Percentiles rank a stretch among this genome's conserved stretches.
Conservation (phyloP, 306 rosid species). For the Prunus dulcis region DNA sequence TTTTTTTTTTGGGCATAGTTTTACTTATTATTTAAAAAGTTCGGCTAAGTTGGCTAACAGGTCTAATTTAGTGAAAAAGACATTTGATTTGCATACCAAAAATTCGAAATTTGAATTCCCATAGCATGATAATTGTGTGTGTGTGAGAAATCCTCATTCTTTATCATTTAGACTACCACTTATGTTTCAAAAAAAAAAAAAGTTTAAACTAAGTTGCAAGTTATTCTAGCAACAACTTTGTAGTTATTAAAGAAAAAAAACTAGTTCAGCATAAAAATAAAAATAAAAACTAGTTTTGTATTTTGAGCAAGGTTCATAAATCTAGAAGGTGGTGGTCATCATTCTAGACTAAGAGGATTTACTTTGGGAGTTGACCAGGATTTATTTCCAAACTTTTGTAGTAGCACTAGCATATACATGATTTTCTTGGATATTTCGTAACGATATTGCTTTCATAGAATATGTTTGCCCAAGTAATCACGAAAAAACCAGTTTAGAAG, state of each 20-base stretch:
- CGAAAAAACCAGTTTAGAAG: too few relatives aligned
- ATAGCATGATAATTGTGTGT: too few relatives aligned
- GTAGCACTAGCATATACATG: too few relatives aligned
- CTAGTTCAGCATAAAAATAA: too few relatives aligned
- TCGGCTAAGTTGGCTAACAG: background rate
- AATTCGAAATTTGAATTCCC: fast-evolving
- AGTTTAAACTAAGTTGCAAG: background rate
- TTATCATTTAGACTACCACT: too few relatives aligned
- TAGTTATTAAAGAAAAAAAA: background rate
- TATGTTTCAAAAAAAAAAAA: too few relatives aligned
- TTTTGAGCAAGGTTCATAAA: background rate
- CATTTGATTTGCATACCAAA: fast-evolving
- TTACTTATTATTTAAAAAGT: background rate
- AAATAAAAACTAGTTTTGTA: background rate
- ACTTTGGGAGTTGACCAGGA: background rate
- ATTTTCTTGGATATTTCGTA: too few relatives aligned
- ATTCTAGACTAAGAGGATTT: background rate
- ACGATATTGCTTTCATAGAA: too few relatives aligned
- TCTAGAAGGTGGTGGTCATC: background rate
- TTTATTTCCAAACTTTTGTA: too few relatives aligned
- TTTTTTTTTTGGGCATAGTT: background rate
- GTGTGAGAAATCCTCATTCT: fast-evolving
- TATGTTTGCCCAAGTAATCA: too few relatives aligned
- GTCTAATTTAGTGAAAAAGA: too few relatives aligned
- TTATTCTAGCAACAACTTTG: background rate